These are phyloP conservation scores for Setomelanomma holmii DNA, from an alignment of 2,329 filamentous ascomycete species.

Conservation along the genomic window DNA sequence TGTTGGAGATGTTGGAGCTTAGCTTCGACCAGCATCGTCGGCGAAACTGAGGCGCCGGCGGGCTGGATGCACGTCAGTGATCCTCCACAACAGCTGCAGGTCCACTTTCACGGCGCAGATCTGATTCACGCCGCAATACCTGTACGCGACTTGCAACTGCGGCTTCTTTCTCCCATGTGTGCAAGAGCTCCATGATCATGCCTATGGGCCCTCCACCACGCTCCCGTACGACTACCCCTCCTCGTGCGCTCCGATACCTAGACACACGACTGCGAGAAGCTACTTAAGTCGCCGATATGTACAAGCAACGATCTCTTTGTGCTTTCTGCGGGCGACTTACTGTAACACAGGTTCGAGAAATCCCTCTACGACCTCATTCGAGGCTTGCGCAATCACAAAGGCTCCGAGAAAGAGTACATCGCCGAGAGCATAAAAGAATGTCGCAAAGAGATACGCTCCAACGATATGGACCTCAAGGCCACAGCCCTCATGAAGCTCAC, in stretches of 20 bases:
- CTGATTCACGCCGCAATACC: not conserved
- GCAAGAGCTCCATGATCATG: slow-evolving; percentile 39
- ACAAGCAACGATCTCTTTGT: slow-evolving; percentile 1
- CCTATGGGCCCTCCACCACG: slow-evolving; percentile 33
- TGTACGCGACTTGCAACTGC: too few relatives aligned
- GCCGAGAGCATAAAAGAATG: slow-evolving; percentile 95
- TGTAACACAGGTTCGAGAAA: slow-evolving; percentile 88
- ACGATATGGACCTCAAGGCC: slow-evolving; percentile 98
- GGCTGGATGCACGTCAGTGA: slow-evolving; percentile 20
- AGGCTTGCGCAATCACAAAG: slow-evolving; percentile 93
- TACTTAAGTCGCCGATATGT: slow-evolving; percentile 33
- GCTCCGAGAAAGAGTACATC: slow-evolving; percentile 93
- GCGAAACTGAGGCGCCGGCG: slow-evolving; percentile 27
- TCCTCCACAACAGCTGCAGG: slow-evolving; percentile 1
- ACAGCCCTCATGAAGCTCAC: slow-evolving; percentile 94
- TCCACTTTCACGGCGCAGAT: not conserved
- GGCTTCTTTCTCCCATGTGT: slow-evolving; percentile 24
- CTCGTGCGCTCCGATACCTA: slow-evolving; percentile 22
- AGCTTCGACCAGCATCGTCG: slow-evolving; percentile 21
- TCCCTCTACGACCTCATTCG: slow-evolving; percentile 98
- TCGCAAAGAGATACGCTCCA: slow-evolving; percentile 85
- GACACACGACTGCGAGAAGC: slow-evolving; percentile 23
- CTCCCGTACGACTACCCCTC: slow-evolving; percentile 39
- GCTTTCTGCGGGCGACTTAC: slow-evolving; percentile 12
- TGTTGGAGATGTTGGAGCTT: slow-evolving; percentile 19